These are phyloP conservation scores for Vanilla planifolia DNA, from an alignment of 106 monocot species.

Conservation along the genomic window DNA sequence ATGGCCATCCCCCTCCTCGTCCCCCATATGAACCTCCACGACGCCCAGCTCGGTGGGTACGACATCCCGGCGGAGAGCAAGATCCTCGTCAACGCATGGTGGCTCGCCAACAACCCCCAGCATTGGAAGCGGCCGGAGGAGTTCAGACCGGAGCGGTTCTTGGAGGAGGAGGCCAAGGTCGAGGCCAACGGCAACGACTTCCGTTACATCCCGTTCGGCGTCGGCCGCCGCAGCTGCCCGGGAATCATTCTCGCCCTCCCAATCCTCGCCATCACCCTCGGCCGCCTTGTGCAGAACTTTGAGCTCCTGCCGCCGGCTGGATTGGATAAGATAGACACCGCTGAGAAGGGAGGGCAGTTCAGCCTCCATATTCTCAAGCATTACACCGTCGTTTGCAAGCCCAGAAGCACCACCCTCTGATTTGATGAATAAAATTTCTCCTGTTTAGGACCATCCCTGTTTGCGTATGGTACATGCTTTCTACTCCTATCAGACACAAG, in stretches of 20 bases:
- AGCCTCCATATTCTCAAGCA: conserved; percentile 51
- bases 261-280: conserved; percentile 40
- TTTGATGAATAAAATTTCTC: no score
- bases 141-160: conserved; percentile 55
- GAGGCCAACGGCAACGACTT: conserved; percentile 46
- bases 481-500: no score
- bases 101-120: conserved; percentile 51
- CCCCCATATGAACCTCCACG: conserved; percentile 62
- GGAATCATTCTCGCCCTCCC: conserved; percentile 53
- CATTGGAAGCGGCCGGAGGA: conserved; percentile 41
- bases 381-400: conserved; percentile 35
- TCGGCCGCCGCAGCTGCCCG: conserved; percentile 48
- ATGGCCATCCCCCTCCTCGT: conserved; percentile 50
- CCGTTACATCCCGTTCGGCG: conserved; percentile 41
- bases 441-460: no score
- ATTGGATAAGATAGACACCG: conserved; percentile 23
- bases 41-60: conserved; percentile 38
- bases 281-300: conserved; percentile 40
- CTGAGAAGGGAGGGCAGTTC: conserved; percentile 51
- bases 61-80: conserved; percentile 44
- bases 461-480: no score
- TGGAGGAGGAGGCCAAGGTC: conserved; percentile 41
- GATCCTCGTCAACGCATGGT: conserved; percentile 60
- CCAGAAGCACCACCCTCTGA: no score
- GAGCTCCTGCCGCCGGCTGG: conserved; percentile 50